Evolutionary conservation across 495 filamentous ascomycete species (phyloP), one percentile per base, ranked within the genome.

Genomic region (Penicillium odoratum): DNA sequence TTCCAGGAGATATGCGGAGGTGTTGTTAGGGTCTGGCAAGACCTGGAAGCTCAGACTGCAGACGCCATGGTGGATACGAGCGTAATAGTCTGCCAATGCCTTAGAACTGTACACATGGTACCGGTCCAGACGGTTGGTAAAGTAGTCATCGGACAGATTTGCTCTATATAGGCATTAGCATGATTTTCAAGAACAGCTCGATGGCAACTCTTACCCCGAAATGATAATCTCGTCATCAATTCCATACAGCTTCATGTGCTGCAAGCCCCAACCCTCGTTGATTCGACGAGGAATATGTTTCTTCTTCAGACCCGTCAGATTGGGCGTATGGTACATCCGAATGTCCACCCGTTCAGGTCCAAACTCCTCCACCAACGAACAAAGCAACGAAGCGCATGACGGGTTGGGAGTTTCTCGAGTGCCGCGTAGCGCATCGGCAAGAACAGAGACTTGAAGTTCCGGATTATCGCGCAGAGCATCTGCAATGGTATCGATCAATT

Each of bases 191-290:
- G 11, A 33, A 28, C 18, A 30, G 15, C 13, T 53, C 11, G 3
- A 29, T 29, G 13, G 15, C 4, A 43, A 25, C 25, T 45, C 78
- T 38, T 80, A 90, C 85, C 94, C 94, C 3, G 92, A 96, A 29
- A 99, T 81, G 36, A 99, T 94, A 49, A 99, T 86, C 71, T 97
- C 93, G 65, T 98, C 92, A 59, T 99, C 94, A 43, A 97, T 74
- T 0, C 95, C 94, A 62, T 99, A 99, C 0, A 99, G 81, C 80
- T 99, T 99, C 91, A 99, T 99, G 67, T 99, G 94, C 67, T 99
- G 94, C 44, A 99, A 74, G 13, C 94, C 94, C 93, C 94, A 99
- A 36, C 94, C 94, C 70, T 99, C 94, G 63, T 99, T 99, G 67
- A 98, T 91, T 9, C 94, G 83, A 60, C 85, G 87, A 3, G 94